Evolutionary conservation across 2,329 filamentous ascomycete genomes (phyloP), one percentile per base, ranked within the genome.

Genomic region (Paracamarosporium sp.): DNA sequence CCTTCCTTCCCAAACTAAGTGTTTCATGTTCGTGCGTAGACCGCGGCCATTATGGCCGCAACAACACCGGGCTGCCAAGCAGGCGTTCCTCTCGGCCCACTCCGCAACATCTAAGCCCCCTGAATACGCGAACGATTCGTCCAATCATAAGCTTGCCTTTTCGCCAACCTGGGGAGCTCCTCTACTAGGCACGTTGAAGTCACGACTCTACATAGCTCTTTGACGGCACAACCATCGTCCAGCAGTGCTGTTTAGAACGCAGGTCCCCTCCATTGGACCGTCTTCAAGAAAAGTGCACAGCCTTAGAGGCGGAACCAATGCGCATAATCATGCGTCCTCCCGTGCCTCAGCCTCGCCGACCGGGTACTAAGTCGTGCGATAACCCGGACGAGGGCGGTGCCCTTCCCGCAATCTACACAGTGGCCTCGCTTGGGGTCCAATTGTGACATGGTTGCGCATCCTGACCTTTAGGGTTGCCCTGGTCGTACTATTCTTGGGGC

Each of bases 401-500:
- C 40, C 22, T 25, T 43, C 22, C 22, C 31, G 27, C 28, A 20
- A 27, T 15, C 44, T 31, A 25, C 27, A 48, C 46, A 48, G 1
- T 41, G 31, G 33, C 13, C 22, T 40, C 35, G 35, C 47, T 41
- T n/a, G n/a, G n/a, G n/a, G n/a, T n/a, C n/a, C n/a, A n/a, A n/a
- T n/a, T 50, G 33, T 28, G 25, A 36, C 15, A 50, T 30, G 47
- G 47, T n/a, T 27, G 15, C 24, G 47, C 6, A 40, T 50, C n/a
- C 24, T 50, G 35, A n/a, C n/a, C 33, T 40, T 22, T 9, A 15
- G 20, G n/a, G 30, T 50, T 20, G 25, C 35, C 24, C 24, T 30
- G 20, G 47, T 33, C 22, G 35, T 48, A n/a, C 25, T 41, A 41
- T 40, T 50, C 25, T 40, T 33, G 47, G 46, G 47, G 47, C 47